These are phyloP conservation scores for Orobanche coerulescens DNA, from an alignment of 257 asterid species.

Conservation along the genomic window DNA sequence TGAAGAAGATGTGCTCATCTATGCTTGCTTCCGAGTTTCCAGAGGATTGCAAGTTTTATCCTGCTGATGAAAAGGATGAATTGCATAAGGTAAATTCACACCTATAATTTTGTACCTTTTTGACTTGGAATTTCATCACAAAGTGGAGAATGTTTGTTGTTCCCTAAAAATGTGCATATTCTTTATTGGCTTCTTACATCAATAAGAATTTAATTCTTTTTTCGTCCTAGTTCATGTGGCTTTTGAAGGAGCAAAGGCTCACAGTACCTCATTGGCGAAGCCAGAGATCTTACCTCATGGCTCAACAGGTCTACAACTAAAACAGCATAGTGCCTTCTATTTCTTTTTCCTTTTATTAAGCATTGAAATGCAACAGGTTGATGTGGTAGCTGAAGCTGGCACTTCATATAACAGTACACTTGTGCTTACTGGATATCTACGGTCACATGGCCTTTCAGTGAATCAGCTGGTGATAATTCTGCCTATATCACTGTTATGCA, in stretches of 20 bases:
- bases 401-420: constrained; percentile 57
- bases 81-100: constrained; percentile 64
- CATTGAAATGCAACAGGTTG: constrained; percentile 42
- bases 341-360: neutral
- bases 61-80: constrained; percentile 81
- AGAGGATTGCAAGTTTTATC: constrained; percentile 78
- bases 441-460: constrained; percentile 63
- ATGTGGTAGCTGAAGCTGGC: constrained; percentile 35
- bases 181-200: constrained; percentile 7
- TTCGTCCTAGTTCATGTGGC: constrained; percentile 58
- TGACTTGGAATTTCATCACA: neutral
- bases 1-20: constrained; percentile 59
- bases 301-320: constrained; percentile 57
- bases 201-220: constrained; percentile 14
- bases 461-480: constrained; percentile 73
- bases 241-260: constrained; percentile 81
- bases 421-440: constrained; percentile 82
- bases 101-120: neutral
- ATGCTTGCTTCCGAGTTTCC: constrained; percentile 82
- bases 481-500: constrained; percentile 22
- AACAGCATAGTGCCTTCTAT: constrained; percentile 2
- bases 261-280: constrained; percentile 80
- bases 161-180: neutral
- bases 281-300: constrained; percentile 70
- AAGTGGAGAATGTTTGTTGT: neutral